Conservation (phyloP, 2,329 filamentous ascomycete genomes). For the Exophiala oligosperma region DNA sequence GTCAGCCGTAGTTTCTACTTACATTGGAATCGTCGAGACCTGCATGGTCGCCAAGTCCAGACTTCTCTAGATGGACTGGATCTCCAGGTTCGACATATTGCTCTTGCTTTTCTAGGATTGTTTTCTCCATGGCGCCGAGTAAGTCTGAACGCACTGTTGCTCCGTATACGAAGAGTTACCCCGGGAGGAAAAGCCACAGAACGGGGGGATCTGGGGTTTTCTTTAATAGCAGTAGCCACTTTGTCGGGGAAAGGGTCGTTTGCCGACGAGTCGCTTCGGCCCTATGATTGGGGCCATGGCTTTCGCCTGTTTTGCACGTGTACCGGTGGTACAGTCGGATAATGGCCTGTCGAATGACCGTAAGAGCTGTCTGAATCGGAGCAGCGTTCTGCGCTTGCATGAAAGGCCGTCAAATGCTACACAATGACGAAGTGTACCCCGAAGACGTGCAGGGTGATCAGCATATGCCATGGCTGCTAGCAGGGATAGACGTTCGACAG, state of each 20-base stretch:
- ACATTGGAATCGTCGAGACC: constrained; percentile 1
- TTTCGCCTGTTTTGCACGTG: not conserved
- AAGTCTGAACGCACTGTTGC: not conserved
- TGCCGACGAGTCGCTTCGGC: not conserved
- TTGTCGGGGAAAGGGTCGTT: not conserved
- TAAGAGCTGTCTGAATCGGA: not conserved
- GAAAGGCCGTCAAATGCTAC: not conserved
- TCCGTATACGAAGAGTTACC: not conserved
- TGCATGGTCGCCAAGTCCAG: not conserved
- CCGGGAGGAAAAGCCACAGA: not conserved
- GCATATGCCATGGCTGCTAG: constrained; percentile 1
- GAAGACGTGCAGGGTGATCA: not conserved
- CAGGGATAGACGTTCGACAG: not conserved
- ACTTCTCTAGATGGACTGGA: not conserved
- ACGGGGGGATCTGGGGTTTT: not conserved
- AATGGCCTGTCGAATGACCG: not conserved
- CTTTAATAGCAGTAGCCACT: not conserved
- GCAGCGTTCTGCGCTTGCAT: not conserved
- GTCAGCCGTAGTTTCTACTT: not conserved
- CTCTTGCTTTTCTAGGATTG: not conserved
- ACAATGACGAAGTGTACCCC: not conserved
- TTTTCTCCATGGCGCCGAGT: not conserved
- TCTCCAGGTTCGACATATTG: not conserved
- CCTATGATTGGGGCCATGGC: not conserved
- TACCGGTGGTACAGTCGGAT: not conserved